phyloP scores from a whole-genome alignment of 2,329 filamentous ascomycete genomes.

The Alternaria sp. region DNA sequence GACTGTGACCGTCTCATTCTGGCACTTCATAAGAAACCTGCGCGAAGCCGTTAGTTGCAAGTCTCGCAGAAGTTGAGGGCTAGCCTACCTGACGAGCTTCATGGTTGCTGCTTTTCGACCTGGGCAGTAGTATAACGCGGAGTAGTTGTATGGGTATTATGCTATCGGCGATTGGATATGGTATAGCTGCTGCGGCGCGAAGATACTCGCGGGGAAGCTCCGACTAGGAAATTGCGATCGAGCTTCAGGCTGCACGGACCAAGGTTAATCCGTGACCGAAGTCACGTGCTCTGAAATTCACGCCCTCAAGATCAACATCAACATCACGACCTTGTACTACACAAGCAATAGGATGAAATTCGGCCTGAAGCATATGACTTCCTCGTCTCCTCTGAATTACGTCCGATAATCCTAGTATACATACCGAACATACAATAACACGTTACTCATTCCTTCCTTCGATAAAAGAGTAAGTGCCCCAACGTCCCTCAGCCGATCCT shows the following conservation, averaged over 20 bases:
- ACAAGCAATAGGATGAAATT: background rate
- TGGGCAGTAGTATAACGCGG: background rate
- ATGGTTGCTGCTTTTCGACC: conserved; percentile 25
- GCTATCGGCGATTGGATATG: background rate
- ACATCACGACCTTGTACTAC: background rate
- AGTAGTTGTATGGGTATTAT: background rate
- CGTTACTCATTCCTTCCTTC: background rate
- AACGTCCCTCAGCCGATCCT: background rate
- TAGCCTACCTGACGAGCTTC: conserved; percentile 47
- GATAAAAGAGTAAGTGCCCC: conserved; percentile 2
- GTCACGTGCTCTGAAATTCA: conserved; percentile 15
- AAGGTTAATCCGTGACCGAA: conserved; percentile 13
- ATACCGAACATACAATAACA: background rate
- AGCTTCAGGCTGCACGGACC: conserved; percentile 28
- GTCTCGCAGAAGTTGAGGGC: background rate
- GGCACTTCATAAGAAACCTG: conserved; percentile 99
- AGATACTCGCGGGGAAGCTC: conserved; percentile 30
- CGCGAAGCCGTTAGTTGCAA: conserved; percentile 27
- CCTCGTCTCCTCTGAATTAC: background rate
- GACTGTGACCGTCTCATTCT: conserved; percentile 97
- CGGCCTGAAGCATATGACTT: too few species aligned
- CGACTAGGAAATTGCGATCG: conserved; percentile 30
- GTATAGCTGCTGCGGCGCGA: conserved; percentile 18
- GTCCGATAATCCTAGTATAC: background rate
- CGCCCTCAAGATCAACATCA: background rate